Percentiles rank a stretch among this genome's conserved stretches.
phyloP scores from a whole-genome alignment of 2,329 filamentous ascomycete species.

The Cladorrhinum sp. region DNA sequence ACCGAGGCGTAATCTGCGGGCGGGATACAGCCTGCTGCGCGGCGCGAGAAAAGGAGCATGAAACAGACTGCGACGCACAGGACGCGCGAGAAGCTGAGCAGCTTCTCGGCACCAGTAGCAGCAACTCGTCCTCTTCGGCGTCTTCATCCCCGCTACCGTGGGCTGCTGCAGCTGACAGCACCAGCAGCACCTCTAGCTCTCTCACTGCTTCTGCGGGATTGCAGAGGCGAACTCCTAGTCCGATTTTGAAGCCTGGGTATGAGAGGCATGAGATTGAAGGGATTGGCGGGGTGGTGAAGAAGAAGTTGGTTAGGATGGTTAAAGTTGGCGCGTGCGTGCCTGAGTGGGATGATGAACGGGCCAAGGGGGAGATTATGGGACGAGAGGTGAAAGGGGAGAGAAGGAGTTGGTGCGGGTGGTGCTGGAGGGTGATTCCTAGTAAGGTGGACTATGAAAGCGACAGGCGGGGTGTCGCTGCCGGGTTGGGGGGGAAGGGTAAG shows the following conservation, averaged over 20 bases:
- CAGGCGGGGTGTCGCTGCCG: constrained; percentile 13
- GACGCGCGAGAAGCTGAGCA: constrained; percentile 55
- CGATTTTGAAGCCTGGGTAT: constrained; percentile 67
- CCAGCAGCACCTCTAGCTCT: constrained; percentile 17
- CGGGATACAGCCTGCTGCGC: constrained; percentile 74
- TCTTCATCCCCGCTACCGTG: not conserved
- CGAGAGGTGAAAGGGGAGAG: constrained; percentile 66
- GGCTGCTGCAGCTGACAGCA: not conserved
- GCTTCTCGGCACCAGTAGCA: not conserved
- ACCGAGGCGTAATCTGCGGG: constrained; percentile 84
- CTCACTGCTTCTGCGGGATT: constrained; percentile 13
- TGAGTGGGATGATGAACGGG: constrained; percentile 77
- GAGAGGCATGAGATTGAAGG: constrained; percentile 86
- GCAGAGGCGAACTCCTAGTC: constrained; percentile 39
- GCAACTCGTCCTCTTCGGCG: constrained; percentile 6
- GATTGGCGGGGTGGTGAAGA: constrained; percentile 83
- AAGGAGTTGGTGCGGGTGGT: constrained; percentile 93
- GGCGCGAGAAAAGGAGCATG: constrained; percentile 72
- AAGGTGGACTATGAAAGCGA: constrained; percentile 40
- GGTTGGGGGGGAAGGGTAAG: constrained; percentile 16
- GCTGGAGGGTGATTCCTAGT: constrained; percentile 69
- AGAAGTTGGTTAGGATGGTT: constrained; percentile 79
- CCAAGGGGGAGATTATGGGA: constrained; percentile 61
- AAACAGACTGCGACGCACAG: constrained; percentile 81
- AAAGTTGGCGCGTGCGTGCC: constrained; percentile 79